These are phyloP conservation scores for Scopulariopsis brevicaulis DNA, from an alignment of 2,329 filamentous ascomycete species.

Conservation along the genomic window DNA sequence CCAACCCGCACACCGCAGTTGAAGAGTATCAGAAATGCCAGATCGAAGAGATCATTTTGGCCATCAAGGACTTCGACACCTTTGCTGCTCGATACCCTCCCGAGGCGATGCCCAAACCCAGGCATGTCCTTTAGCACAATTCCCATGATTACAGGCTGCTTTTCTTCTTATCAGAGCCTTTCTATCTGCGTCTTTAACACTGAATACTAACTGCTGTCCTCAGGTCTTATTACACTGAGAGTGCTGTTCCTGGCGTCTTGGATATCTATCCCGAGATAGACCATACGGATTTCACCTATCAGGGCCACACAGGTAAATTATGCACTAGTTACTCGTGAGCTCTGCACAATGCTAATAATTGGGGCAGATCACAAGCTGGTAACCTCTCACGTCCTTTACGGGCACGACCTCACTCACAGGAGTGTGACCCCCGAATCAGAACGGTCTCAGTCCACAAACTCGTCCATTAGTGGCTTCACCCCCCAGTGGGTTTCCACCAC, in stretches of 20 bases:
- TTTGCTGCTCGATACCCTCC: slow-evolving; percentile 2
- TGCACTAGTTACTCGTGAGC: background rate
- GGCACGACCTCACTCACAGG: background rate
- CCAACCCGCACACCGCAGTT: background rate
- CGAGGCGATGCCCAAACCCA: slow-evolving; percentile 3
- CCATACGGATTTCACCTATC: background rate
- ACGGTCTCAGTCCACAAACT: background rate
- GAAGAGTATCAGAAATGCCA: background rate
- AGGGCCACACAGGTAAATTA: background rate
- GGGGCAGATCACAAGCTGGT: background rate
- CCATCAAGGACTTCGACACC: slow-evolving; percentile 1
- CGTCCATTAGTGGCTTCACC: background rate
- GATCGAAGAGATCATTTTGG: background rate
- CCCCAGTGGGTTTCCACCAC: background rate
- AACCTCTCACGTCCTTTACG: background rate
- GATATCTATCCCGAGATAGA: background rate
- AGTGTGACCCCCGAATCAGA: background rate
- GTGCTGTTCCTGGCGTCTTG: background rate
- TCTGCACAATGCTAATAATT: background rate
- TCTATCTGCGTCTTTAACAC: background rate
- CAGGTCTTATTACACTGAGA: background rate
- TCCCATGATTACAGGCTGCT: background rate
- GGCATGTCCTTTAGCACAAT: slow-evolving; percentile 2
- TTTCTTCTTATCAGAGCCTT: background rate
- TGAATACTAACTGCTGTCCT: background rate